These are phyloP conservation scores for Pseudohyphozyma bogoriensis DNA, from an alignment of 768 basidiomycete species.

Conservation along the genomic window DNA sequence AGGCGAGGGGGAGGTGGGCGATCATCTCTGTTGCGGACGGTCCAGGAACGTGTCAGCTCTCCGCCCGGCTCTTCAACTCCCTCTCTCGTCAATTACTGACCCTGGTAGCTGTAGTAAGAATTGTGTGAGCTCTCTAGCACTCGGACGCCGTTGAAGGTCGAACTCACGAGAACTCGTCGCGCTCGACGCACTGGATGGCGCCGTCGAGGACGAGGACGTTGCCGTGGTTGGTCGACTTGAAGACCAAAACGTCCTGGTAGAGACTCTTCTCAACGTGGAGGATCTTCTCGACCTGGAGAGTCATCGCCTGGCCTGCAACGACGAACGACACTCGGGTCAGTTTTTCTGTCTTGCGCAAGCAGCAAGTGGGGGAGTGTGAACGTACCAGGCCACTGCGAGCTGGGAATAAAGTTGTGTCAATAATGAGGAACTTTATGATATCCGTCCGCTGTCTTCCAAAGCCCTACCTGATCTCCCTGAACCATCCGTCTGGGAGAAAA, in stretches of 20 bases:
- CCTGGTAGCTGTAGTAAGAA: no score
- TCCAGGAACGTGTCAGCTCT: no score
- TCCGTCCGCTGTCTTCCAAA: no score
- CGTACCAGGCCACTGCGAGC: constrained; percentile 43
- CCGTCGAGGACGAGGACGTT: constrained; percentile 93
- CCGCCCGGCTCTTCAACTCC: no score
- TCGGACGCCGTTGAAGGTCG: no score
- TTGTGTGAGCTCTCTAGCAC: no score
- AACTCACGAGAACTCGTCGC: constrained; percentile 93
- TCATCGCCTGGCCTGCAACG: constrained; percentile 61
- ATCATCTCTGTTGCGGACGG: constrained; percentile 84
- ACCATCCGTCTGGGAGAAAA: constrained; percentile 37
- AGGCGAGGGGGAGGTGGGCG: constrained; percentile 86
- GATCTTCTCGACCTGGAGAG: constrained; percentile 87
- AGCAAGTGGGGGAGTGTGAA: background rate
- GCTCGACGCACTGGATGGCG: constrained; percentile 91
- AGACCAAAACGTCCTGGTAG: constrained; percentile 95
- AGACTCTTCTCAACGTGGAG: constrained; percentile 85
- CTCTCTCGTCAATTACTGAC: no score
- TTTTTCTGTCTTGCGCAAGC: background rate
- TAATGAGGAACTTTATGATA: no score
- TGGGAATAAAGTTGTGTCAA: no score
- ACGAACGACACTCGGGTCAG: constrained; percentile 15
- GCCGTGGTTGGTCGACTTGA: constrained; percentile 91
- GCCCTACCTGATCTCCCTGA: constrained; percentile 43